Conservation (phyloP, 805 yeast genomes). For the Saccharomycopsis javanensis region DNA sequence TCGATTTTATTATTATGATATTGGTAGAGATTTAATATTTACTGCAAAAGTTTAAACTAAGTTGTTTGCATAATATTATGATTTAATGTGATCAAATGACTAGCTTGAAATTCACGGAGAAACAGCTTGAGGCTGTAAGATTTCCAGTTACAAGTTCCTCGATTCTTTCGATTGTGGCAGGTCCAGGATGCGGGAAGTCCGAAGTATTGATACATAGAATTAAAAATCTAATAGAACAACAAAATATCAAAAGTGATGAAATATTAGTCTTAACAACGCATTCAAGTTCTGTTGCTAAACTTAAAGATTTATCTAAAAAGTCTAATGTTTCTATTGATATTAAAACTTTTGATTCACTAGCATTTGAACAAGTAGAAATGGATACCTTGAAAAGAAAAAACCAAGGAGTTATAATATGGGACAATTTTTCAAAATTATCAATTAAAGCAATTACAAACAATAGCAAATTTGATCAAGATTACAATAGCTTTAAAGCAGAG, state of each 20-base stretch:
- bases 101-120: background rate
- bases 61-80: too few relatives aligned
- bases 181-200: constrained; percentile 20
- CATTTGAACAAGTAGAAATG: background rate
- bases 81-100: background rate
- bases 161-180: constrained; percentile 10
- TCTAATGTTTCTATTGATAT: constrained; percentile 22
- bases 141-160: background rate
- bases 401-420: background rate
- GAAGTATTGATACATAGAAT: constrained; percentile 4
- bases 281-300: constrained; percentile 21
- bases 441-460: background rate
- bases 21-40: too few relatives aligned
- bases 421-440: background rate
- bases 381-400: background rate
- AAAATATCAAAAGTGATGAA: background rate
- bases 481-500: background rate
- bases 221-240: background rate
- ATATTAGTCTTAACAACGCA: background rate
- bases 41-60: too few relatives aligned
- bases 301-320: constrained; percentile 27
- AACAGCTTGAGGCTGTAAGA: constrained; percentile 1
- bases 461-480: background rate
- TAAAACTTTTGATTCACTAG: background rate
- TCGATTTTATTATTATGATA: too few relatives aligned